Evolutionary conservation across 1,139 yeast species (phyloP), one percentile per base, ranked within the genome.

Genomic region (Entelexis paramagnoliae): DNA sequence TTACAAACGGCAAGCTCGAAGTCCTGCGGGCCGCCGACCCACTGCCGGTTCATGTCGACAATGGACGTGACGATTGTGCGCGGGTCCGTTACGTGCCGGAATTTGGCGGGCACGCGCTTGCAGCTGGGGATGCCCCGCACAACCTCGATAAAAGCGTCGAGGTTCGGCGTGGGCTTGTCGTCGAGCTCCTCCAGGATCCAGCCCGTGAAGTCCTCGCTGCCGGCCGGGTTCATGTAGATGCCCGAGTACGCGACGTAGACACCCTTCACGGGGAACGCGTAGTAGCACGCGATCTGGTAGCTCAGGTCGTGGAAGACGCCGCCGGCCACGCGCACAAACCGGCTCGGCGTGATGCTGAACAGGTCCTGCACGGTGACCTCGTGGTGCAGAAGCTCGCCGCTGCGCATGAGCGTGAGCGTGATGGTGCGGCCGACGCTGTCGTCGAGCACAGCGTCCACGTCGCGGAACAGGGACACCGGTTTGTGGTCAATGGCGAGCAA

Each of bases 381-480:
- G 44, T 79, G 75, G 7, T 63, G 66, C 19, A 80, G 66, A 53
- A 77, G 77, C 54, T 74, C 68, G 7, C 95, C 94, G 47, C 89
- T 81, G 66, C 96, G 76, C 68, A 87, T 93, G 22, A 89, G 68
- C 1, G 75, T 74, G 48, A 87, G 68, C 51, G 74, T 74, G 53
- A 87, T 70, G 22, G 69, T 70, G 9, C 79, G 62, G 14, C 82
- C 93, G 28, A 89, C 83, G 53, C 74, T 76, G 4, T 74, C 74
- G 66, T 89, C 96, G 52, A 88, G 72, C 33, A 88, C 81, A 54
- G 83, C 88, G 64, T 89, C 96, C n/a, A 87, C 85, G 51, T 79
- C 79, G 40, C 85, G 77, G 62, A 87, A 87, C 9, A 86, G 77
- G 3, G 86, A 73, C 40, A 88, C 79, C 17, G 75, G 71, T 51